Conservation (phyloP, 192 early-diverging fungal species). For the Phycomyces nitens region DNA sequence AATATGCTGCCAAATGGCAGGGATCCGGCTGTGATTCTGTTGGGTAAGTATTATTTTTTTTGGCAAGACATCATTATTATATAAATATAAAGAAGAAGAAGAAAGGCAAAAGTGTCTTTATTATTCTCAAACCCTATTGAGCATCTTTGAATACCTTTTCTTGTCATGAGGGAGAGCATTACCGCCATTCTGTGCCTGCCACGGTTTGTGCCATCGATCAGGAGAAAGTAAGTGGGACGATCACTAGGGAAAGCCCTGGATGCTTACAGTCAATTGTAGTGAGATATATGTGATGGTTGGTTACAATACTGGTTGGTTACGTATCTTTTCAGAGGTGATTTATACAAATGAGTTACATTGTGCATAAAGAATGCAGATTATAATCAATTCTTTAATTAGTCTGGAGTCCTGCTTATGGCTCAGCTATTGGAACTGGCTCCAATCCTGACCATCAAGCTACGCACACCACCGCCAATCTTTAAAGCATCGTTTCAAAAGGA, state of each 20-base stretch:
- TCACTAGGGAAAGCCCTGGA: not conserved
- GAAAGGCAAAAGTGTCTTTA: too few species aligned
- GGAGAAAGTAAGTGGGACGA: slow-evolving; percentile 33
- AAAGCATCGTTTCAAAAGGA: slow-evolving; percentile 21
- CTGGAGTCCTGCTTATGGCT: slow-evolving; percentile 42
- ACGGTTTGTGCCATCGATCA: slow-evolving; percentile 45
- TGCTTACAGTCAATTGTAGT: slow-evolving; percentile 22
- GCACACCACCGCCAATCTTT: slow-evolving; percentile 32
- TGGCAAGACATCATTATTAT: too few species aligned
- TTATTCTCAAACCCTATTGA: not conserved
- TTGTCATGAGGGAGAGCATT: slow-evolving; percentile 39
- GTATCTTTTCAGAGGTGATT: slow-evolving; percentile 48
- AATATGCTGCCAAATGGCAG: slow-evolving; percentile 40
- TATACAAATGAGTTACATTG: not conserved
- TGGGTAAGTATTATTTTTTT: slow-evolving; percentile 39
- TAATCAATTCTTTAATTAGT: slow-evolving; percentile 23
- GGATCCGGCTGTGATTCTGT: slow-evolving; percentile 42
- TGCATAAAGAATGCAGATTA: too few species aligned
- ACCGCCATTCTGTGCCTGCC: slow-evolving; percentile 50
- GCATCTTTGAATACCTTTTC: not conserved
- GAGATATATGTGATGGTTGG: slow-evolving; percentile 51
- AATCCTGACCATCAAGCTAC: slow-evolving; percentile 45
- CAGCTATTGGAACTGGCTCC: slow-evolving; percentile 48
- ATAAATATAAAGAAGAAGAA: not conserved
- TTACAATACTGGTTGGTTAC: slow-evolving; percentile 53